Evolutionary conservation across 2,329 filamentous ascomycete genomes (phyloP), one percentile per base, ranked within the genome.

Genomic region (Amylocarpus encephaloides): DNA sequence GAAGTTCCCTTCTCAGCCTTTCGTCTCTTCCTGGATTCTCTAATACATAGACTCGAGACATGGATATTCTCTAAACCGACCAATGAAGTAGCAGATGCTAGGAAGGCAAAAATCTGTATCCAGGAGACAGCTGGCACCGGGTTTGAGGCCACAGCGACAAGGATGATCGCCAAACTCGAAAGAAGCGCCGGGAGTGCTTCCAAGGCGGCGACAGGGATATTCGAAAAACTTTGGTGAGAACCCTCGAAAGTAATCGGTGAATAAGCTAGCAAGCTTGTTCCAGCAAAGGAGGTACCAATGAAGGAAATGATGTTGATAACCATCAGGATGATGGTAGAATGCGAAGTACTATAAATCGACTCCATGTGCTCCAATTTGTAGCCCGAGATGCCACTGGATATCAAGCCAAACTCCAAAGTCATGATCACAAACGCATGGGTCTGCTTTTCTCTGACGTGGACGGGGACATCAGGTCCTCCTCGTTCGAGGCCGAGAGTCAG

Each of bases 381-480:
- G 3, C 41, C 49, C 6, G 48, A 26, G 18, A 52, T 11, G 1
- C 56, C 55, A 52, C 53, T 62, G 36, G 58, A 49, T 1, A 55
- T 10, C 9, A 57, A 15, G 3, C 59, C 58, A 50, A 61, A 52
- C 3, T 54, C 15, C 11, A 59, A 30, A 29, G 59, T 60, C 59
- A 62, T 62, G 13, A 52, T 36, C 13, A 55, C 39, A 32, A 59
- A 63, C 3, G 39, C 51, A 47, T 62, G 59, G 18, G 50, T 52
- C 6, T 48, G 50, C 43, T 55, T 56, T 11, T 49, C 43, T 45
- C 51, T 50, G n/a, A 41, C 39, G 15, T 54, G 43, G 30, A 48
- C 36, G 4, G 50, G 32, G 35, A 49, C 33, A 29, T 50, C 40
- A 3, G 48, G 47, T 6, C 53, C 57, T 11, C 30, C 35, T 49